phyloP scores from a whole-genome alignment of 176 grass and related monocot genomes.

The Oryza meridionalis region DNA sequence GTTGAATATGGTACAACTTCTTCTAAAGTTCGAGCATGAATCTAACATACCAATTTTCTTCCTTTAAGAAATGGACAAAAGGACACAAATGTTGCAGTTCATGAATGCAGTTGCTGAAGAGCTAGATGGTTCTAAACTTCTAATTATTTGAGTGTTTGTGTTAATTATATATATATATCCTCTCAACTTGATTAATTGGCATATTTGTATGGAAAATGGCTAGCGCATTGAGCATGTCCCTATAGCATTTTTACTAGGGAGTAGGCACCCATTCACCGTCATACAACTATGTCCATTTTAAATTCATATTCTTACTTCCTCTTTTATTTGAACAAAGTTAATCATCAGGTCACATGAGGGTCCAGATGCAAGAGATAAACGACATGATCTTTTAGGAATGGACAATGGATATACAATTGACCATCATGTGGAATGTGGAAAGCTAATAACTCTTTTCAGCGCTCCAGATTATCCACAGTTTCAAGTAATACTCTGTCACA shows the following conservation, averaged over 20 bases:
- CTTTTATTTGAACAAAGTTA: constrained; percentile 73
- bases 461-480: constrained; percentile 98
- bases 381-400: constrained; percentile 81
- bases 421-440: constrained; percentile 82
- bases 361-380: constrained; percentile 91
- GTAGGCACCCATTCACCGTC: background rate
- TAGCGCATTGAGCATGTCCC: background rate
- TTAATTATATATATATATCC: constrained; percentile 24
- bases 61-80: background rate
- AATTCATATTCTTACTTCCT: constrained; percentile 44
- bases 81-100: background rate
- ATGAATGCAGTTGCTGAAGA: background rate
- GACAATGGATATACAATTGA: constrained; percentile 95
- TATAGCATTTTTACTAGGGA: constrained; percentile 1
- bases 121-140: constrained; percentile 22
- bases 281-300: background rate
- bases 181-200: background rate
- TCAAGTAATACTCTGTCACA: constrained; percentile 57
- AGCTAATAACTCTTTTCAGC: constrained; percentile 93
- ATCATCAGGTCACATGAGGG: constrained; percentile 99
- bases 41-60: background rate
- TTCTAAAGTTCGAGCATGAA: constrained; percentile 2
- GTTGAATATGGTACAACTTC: background rate
- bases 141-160: constrained; percentile 9
- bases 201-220: constrained; percentile 26